Percentiles rank a stretch among this genome's conserved stretches.
Evolutionary conservation across 139 green algal genomes (phyloP).

Genomic region (Zygnema cylindricum): DNA sequence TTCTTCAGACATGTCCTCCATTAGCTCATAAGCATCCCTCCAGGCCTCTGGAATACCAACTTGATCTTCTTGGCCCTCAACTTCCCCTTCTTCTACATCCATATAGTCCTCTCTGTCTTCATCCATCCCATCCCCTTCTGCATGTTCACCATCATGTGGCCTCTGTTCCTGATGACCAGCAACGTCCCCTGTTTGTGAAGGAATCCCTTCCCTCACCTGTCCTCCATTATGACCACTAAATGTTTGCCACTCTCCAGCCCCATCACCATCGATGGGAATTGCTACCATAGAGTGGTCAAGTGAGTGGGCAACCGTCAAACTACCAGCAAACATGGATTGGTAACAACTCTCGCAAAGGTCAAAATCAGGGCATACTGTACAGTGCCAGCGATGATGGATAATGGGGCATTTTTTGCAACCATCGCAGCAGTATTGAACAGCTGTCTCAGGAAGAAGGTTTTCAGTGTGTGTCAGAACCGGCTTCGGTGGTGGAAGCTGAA

Average conservation of each 20-base stretch:
- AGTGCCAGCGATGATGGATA: slow-evolving; percentile 60
- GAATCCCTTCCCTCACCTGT: not conserved
- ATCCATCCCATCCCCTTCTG: not conserved
- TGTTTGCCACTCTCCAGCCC: not conserved
- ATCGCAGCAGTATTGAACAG: slow-evolving; percentile 64
- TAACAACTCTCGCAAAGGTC: slow-evolving; percentile 63
- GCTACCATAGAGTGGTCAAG: slow-evolving; percentile 36
- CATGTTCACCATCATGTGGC: not conserved
- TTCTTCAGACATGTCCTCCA: slow-evolving; percentile 45
- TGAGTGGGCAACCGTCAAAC: slow-evolving; percentile 23
- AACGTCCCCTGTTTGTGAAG: too few species aligned
- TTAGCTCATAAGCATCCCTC: not conserved
- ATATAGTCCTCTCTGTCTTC: not conserved
- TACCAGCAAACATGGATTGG: slow-evolving; percentile 7
- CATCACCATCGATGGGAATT: slow-evolving; percentile 47
- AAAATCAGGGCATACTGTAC: slow-evolving; percentile 60
- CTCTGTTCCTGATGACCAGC: not conserved
- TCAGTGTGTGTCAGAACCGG: not conserved
- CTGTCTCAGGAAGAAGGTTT: not conserved
- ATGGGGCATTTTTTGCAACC: slow-evolving; percentile 61
- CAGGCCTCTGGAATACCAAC: not conserved
- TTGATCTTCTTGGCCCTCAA: not conserved
- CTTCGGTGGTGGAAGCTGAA: slow-evolving; percentile 32
- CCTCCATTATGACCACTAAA: not conserved
- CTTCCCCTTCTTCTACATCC: slow-evolving; percentile 16